Evolutionary conservation across 1,284 basidiomycete genomes (phyloP), one percentile per base, ranked within the genome.

Genomic region (Abortiporus biennis): DNA sequence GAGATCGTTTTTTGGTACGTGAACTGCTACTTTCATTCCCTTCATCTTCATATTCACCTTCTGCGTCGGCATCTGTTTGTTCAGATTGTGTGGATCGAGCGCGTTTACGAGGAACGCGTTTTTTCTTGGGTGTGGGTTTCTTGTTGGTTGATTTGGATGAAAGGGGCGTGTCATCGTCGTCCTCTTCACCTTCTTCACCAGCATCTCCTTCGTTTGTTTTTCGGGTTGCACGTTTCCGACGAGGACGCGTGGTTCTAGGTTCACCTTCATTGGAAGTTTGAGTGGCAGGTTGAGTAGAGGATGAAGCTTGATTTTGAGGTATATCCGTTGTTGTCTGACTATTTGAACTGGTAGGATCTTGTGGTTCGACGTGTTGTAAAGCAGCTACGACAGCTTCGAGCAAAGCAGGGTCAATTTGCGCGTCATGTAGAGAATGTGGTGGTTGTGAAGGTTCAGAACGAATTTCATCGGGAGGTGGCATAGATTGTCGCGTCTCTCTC

Each of bases 371-470:
- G 29, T 48, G 42, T 8, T 43, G 49, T 6, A 51, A 30, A 3
- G 47, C 49, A 15, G 49, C 46, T 6, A 48, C 47, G n/a, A 51
- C 44, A 15, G 49, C 49, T 24, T 47, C 44, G 21, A 58, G 45
- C 5, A 58, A 46, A 8, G 48, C 53, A 15, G 56, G 56, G 31
- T 58, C 56, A 22, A 58, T 58, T 24, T 58, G 54, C 21, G 46
- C 37, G 22, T 50, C 54, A 3, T 53, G 40, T 4, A 43, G 16
- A 3, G 42, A 4, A 20, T 21, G 13, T 15, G 38, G 11, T 3
- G 43, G 25, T 20, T 32, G 38, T 5, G 23, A n/a, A 11, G 33
- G 13, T n/a, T 45, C 29, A 8, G 17, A 6, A 8, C 5, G 5
- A 8, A 9, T 36, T 41, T 6, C 42, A 29, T 2, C 12, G 19